A percentile compares a stretch with the other conserved stretches of the same genome.
phyloP scores from a whole-genome alignment of 441 rosid species.

The Erysimum pusillum region DNA sequence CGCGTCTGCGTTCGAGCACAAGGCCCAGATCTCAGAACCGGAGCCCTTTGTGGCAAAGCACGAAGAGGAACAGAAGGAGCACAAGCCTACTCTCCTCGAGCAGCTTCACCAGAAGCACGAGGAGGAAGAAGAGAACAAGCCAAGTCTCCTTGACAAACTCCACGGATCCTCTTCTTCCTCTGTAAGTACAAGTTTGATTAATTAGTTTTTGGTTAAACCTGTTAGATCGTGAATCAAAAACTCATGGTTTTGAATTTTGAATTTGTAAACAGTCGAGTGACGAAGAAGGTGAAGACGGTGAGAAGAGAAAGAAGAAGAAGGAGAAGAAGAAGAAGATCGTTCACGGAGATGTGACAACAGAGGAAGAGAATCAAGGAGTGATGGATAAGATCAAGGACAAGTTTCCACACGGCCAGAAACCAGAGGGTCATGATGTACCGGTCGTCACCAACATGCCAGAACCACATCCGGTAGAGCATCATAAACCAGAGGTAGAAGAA shows the following conservation, averaged over 20 bases:
- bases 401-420: slow-evolving; percentile 59
- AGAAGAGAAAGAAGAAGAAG: slow-evolving; percentile 47
- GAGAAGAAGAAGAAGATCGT: slow-evolving; percentile 45
- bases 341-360: slow-evolving; percentile 51
- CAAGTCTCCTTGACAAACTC: slow-evolving; percentile 60
- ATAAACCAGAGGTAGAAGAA: slow-evolving; percentile 7
- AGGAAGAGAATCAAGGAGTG: slow-evolving; percentile 66
- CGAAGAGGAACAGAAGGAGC: slow-evolving; percentile 16
- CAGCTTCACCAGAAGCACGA: slow-evolving; percentile 26
- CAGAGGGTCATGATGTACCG: slow-evolving; percentile 44
- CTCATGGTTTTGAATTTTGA: background rate
- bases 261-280: slow-evolving; percentile 58
- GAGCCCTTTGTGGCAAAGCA: background rate
- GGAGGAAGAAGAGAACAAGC: slow-evolving; percentile 53
- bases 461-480: slow-evolving; percentile 12
- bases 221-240: background rate
- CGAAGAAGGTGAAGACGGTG: slow-evolving; percentile 60
- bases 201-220: background rate
- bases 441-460: slow-evolving; percentile 9
- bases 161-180: slow-evolving; percentile 77
- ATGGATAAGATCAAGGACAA: slow-evolving; percentile 70
- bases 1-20: slow-evolving; percentile 59
- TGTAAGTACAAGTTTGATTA: slow-evolving; percentile 56
- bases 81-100: slow-evolving; percentile 30
- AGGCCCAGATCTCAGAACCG: slow-evolving; percentile 50